These are phyloP conservation scores for Termitomyces sp. DNA, from an alignment of 768 basidiomycete species.

Conservation along the genomic window DNA sequence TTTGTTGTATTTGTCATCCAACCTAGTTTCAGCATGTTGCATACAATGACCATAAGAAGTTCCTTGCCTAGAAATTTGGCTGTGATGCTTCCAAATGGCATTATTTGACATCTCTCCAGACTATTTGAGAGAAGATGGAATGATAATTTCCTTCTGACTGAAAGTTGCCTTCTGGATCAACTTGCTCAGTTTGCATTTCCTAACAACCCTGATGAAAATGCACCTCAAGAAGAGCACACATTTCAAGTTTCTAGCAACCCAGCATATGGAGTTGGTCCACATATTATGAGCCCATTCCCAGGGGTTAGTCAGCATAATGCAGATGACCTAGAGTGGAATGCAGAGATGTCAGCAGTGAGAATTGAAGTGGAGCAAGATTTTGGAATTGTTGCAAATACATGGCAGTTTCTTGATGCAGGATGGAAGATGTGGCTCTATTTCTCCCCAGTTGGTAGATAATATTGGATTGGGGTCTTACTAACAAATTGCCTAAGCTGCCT, in stretches of 20 bases:
- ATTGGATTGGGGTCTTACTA: background rate
- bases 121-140: background rate
- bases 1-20: background rate
- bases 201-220: background rate
- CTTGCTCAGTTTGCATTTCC: background rate
- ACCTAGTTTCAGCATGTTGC: background rate
- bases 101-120: background rate
- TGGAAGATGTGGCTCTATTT: background rate
- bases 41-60: background rate
- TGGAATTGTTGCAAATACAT: background rate
- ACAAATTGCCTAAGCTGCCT: background rate
- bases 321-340: background rate
- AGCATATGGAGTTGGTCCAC: background rate
- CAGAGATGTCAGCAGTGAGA: background rate
- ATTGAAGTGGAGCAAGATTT: background rate
- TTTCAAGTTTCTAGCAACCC: background rate
- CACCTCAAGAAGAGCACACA: background rate
- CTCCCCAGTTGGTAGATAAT: background rate
- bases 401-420: background rate
- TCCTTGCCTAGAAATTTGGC: background rate
- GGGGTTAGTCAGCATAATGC: background rate
- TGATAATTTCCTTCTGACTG: background rate
- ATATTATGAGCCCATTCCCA: background rate
- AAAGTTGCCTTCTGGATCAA: background rate
- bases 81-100: background rate